phyloP scores from a whole-genome alignment of 352 stramenopile genomes.

The Globisporangium ultimum region DNA sequence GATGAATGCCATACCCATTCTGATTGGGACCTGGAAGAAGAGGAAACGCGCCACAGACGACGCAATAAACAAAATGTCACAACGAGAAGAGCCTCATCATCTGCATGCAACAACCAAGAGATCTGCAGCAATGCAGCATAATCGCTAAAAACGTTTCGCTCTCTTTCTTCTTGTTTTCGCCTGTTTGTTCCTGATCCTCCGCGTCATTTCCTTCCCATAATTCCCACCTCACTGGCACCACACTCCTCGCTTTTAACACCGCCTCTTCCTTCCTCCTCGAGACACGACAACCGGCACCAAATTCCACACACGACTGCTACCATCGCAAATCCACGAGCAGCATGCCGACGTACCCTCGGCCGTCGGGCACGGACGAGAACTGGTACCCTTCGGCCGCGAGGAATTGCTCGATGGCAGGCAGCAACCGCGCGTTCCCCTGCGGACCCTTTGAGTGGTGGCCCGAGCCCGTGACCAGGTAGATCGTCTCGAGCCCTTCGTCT shows the following conservation, averaged over 20 bases:
- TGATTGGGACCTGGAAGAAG: too few relatives aligned
- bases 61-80: too few relatives aligned
- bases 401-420: conserved; percentile 81
- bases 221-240: not conserved
- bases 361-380: conserved; percentile 64
- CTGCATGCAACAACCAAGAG: too few relatives aligned
- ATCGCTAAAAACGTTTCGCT: too few relatives aligned
- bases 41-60: too few relatives aligned
- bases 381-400: conserved; percentile 70
- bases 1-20: too few relatives aligned
- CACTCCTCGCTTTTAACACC: conserved; percentile 8
- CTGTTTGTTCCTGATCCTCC: conserved; percentile 5
- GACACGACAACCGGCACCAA: not conserved
- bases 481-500: conserved; percentile 67
- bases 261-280: not conserved
- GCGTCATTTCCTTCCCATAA: conserved; percentile 10
- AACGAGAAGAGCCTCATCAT: too few relatives aligned
- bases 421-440: conserved; percentile 56
- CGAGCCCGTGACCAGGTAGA: conserved; percentile 80
- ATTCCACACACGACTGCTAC: conserved; percentile 26
- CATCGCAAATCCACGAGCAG: conserved; percentile 78
- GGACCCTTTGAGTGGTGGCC: conserved; percentile 80
- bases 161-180: too few relatives aligned
- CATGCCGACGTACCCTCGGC: conserved; percentile 79
- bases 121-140: too few relatives aligned